phyloP scores from a whole-genome alignment of 768 basidiomycete species.

The Russula dissimulans region DNA sequence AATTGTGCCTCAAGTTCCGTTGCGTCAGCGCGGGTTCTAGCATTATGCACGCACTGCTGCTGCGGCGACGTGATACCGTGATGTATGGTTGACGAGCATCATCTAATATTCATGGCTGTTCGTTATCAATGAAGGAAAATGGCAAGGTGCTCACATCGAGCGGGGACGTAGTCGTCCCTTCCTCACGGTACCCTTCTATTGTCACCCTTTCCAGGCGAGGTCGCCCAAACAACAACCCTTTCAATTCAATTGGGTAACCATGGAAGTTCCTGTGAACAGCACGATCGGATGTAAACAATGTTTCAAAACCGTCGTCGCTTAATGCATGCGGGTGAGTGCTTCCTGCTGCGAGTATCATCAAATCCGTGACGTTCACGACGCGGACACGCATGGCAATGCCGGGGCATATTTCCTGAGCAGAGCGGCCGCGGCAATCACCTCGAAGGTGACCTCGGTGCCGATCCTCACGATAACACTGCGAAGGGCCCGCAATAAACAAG shows the following conservation, averaged over 20 bases:
- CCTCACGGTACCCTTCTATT: slow-evolving; percentile 58
- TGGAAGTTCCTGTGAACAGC: slow-evolving; percentile 79
- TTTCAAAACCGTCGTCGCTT: slow-evolving; percentile 47
- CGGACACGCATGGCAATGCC: slow-evolving; percentile 69
- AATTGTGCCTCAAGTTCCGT: slow-evolving; percentile 50
- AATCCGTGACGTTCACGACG: slow-evolving; percentile 83
- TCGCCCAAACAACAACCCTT: slow-evolving; percentile 54
- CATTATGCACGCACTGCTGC: slow-evolving; percentile 48
- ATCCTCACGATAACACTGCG: slow-evolving; percentile 71
- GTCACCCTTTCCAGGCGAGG: slow-evolving; percentile 40
- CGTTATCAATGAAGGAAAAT: background rate
- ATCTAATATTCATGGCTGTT: slow-evolving; percentile 33
- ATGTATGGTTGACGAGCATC: slow-evolving; percentile 65
- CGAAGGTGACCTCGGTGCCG: slow-evolving; percentile 82
- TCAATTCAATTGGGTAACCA: slow-evolving; percentile 66
- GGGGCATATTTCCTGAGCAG: slow-evolving; percentile 64
- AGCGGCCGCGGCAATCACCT: slow-evolving; percentile 79
- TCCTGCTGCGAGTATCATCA: slow-evolving; percentile 68
- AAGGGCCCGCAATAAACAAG: background rate
- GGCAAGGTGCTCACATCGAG: slow-evolving; percentile 45
- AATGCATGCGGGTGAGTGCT: slow-evolving; percentile 74
- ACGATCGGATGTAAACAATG: slow-evolving; percentile 63
- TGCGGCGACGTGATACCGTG: slow-evolving; percentile 56
- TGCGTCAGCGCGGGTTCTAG: slow-evolving; percentile 45
- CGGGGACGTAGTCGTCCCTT: slow-evolving; percentile 77